A percentile compares a stretch with the other conserved stretches of the same genome.
These are phyloP conservation scores for Heliamphora exappendiculata DNA, from an alignment of 148 eudicot species.

Conservation along the genomic window DNA sequence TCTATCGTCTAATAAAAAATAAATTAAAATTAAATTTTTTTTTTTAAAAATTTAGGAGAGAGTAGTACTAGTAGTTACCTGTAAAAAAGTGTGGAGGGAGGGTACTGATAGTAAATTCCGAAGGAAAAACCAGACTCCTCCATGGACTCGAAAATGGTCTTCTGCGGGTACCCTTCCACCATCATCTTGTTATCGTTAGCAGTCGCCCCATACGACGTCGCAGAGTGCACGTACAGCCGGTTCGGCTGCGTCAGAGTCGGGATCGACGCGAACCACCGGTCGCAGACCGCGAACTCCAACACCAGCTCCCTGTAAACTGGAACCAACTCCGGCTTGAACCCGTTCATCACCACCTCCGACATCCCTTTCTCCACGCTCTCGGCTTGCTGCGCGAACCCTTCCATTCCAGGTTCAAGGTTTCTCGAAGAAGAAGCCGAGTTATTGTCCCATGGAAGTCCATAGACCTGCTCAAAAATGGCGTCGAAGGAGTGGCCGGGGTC, in stretches of 20 bases:
- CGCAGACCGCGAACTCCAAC: conserved; percentile 63
- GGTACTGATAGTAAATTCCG: conserved; percentile 65
- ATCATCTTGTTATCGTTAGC: conserved; percentile 42
- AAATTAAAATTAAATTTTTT: too few relatives aligned
- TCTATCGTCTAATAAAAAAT: too few relatives aligned
- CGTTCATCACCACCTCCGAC: conserved; percentile 64
- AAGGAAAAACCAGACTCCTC: conserved; percentile 51
- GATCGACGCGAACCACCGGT: conserved; percentile 64
- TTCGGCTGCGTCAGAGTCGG: conserved; percentile 76
- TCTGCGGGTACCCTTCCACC: conserved; percentile 62
- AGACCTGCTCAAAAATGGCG: conserved; percentile 62
- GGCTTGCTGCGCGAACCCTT: conserved; percentile 69
- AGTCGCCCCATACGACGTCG: conserved; percentile 60
- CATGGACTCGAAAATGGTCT: conserved; percentile 71
- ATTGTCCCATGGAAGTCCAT: conserved; percentile 42
- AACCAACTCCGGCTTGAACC: conserved; percentile 60
- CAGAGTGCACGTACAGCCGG: conserved; percentile 62
- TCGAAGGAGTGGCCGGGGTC: conserved; percentile 74
- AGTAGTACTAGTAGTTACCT: conserved; percentile 23
- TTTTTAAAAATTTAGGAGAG: too few relatives aligned
- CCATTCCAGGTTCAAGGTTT: conserved; percentile 39
- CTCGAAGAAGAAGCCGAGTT: conserved; percentile 27
- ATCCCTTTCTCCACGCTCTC: conserved; percentile 37
- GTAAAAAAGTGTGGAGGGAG: conserved; percentile 66
- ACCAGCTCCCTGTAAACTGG: conserved; percentile 69